Evolutionary conservation across 2,329 filamentous ascomycete species (phyloP).

Genomic region (Alternaria incomplexa): DNA sequence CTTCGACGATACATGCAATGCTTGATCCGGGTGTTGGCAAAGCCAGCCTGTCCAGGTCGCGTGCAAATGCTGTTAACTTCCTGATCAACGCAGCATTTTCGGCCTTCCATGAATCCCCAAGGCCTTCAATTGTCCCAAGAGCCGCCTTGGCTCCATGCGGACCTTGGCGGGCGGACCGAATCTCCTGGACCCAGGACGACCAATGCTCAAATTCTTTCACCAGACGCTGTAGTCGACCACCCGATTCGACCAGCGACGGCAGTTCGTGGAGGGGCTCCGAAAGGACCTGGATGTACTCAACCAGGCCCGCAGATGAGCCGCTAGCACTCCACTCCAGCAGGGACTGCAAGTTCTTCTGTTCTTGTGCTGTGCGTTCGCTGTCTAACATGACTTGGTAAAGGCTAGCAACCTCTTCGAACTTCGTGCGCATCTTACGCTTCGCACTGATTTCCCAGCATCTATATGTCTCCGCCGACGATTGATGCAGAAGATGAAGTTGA

Average conservation of each 20-base stretch:
- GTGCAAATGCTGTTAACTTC: slow-evolving; percentile 40
- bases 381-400: slow-evolving; percentile 44
- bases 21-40: slow-evolving; percentile 40
- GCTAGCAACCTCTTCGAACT: slow-evolving; percentile 48
- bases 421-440: slow-evolving; percentile 32
- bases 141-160: slow-evolving; percentile 6
- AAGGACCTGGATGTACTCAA: slow-evolving; percentile 45
- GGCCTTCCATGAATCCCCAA: slow-evolving; percentile 43
- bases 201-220: slow-evolving; percentile 42
- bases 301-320: slow-evolving; percentile 33
- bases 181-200: slow-evolving; percentile 36
- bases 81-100: slow-evolving; percentile 44
- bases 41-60: slow-evolving; percentile 40
- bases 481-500: slow-evolving; percentile 47
- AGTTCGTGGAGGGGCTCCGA: slow-evolving; percentile 47
- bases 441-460: slow-evolving; percentile 44
- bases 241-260: slow-evolving; percentile 38
- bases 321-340: slow-evolving; percentile 44
- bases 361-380: slow-evolving; percentile 43
- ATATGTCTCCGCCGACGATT: slow-evolving; percentile 25
- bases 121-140: slow-evolving; percentile 33
- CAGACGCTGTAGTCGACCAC: slow-evolving; percentile 41
- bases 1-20: slow-evolving; percentile 37
- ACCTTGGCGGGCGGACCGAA: slow-evolving; percentile 29
- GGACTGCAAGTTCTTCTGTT: slow-evolving; percentile 46